Conservation (phyloP, 345 rosid genomes). For the Conringia planisiliqua region DNA sequence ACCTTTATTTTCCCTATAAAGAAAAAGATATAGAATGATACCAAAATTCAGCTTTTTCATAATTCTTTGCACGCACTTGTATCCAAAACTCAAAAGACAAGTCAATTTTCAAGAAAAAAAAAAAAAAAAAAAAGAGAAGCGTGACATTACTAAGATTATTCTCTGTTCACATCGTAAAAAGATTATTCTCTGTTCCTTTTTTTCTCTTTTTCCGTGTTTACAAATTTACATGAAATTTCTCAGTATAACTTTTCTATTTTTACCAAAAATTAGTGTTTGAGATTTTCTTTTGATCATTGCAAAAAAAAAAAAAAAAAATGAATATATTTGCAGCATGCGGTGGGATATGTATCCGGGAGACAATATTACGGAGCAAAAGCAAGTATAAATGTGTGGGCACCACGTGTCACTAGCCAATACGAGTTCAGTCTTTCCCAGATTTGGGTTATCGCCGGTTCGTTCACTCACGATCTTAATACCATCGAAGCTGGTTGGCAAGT, state of each 20-base stretch:
- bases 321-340: conserved; percentile 69
- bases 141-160: conserved; percentile 24
- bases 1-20: not conserved
- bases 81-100: conserved; percentile 4
- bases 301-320: not conserved
- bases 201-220: conserved; percentile 9
- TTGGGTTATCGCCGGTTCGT: conserved; percentile 97
- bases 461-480: conserved; percentile 88
- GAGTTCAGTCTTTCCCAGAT: conserved; percentile 94
- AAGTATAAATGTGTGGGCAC: conserved; percentile 95
- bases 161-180: conserved; percentile 17
- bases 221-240: not conserved
- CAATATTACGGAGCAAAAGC: conserved; percentile 97
- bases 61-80: conserved; percentile 24
- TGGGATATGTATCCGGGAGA: conserved; percentile 80
- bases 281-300: not conserved
- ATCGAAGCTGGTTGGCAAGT: conserved; percentile 99
- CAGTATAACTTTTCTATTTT: not conserved
- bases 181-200: conserved; percentile 16
- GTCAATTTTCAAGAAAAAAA: not conserved
- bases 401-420: conserved; percentile 65
- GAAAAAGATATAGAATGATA: conserved; percentile 32
- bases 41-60: conserved; percentile 33
- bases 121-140: not conserved
- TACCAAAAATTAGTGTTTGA: not conserved